Evolutionary conservation across 1,284 basidiomycete genomes (phyloP).

Genomic region (Marasmius oreades): DNA sequence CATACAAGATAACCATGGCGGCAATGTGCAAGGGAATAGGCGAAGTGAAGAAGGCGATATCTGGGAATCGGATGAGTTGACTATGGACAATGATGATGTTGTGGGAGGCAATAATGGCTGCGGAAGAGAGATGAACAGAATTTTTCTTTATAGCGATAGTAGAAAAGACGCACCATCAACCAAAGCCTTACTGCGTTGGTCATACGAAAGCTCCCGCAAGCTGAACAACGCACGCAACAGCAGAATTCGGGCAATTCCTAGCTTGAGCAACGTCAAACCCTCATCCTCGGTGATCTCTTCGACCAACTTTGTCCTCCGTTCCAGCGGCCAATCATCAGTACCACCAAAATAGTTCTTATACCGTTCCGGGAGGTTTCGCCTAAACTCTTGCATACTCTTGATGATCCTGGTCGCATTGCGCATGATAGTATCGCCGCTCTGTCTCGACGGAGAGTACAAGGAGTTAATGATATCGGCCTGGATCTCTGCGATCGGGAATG

Average conservation of each 20-base stretch:
- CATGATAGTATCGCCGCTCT: constrained; percentile 65
- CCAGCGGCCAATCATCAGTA: constrained; percentile 65
- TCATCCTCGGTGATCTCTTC: constrained; percentile 73
- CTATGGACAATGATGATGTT: constrained; percentile 80
- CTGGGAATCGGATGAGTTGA: constrained; percentile 74
- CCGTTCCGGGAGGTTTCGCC: constrained; percentile 58
- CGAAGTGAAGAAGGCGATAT: constrained; percentile 81
- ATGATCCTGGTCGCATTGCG: constrained; percentile 73
- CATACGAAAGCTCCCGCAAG: constrained; percentile 62
- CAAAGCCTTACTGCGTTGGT: constrained; percentile 62
- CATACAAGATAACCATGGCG: constrained; percentile 83
- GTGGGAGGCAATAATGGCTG: constrained; percentile 79
- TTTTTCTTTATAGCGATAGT: too few species aligned
- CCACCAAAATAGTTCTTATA: constrained; percentile 73
- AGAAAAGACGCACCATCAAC: constrained; percentile 56
- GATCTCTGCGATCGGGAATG: constrained; percentile 69
- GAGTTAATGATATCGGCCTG: constrained; percentile 84
- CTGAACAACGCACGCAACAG: constrained; percentile 73
- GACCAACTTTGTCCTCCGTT: constrained; percentile 61
- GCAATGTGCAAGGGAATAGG: constrained; percentile 82
- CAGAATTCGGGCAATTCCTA: constrained; percentile 75
- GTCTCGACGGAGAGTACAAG: constrained; percentile 68
- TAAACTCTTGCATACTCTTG: constrained; percentile 66
- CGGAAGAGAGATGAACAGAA: constrained; percentile 5
- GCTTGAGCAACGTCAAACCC: constrained; percentile 74